Percentiles rank a stretch among this genome's conserved stretches.
These are phyloP conservation scores for Podila clonocystis DNA, from an alignment of 192 early-diverging fungal species.

Conservation along the genomic window DNA sequence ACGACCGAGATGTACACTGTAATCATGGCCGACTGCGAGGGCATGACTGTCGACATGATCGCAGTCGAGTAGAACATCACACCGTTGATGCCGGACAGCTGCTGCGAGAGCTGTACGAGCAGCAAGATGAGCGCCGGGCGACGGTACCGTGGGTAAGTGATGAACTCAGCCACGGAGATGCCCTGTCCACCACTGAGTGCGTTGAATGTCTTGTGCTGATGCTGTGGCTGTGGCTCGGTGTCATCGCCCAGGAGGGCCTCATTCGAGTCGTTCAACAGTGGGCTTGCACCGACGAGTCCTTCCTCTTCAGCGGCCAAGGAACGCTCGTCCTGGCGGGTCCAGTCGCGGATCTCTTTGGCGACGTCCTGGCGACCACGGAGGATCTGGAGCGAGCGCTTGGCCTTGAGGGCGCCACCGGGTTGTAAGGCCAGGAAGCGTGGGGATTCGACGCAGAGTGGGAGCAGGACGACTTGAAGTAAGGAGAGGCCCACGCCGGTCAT, in stretches of 20 bases:
- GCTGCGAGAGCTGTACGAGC: slow-evolving; percentile 82
- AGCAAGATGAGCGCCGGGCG: slow-evolving; percentile 71
- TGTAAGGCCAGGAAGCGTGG: slow-evolving; percentile 73
- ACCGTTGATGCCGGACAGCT: slow-evolving; percentile 91
- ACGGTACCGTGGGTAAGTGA: slow-evolving; percentile 61
- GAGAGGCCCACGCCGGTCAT: slow-evolving; percentile 65
- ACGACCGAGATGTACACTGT: slow-evolving; percentile 83
- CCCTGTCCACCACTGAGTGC: slow-evolving; percentile 15
- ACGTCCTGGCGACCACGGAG: slow-evolving; percentile 65
- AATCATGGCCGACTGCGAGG: slow-evolving; percentile 71
- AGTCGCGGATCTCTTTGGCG: slow-evolving; percentile 61
- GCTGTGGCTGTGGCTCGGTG: not conserved
- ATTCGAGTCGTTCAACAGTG: slow-evolving; percentile 29
- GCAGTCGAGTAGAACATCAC: slow-evolving; percentile 89
- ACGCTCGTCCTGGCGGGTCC: slow-evolving; percentile 54
- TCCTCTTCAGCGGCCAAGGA: slow-evolving; percentile 37
- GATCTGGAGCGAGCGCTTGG: slow-evolving; percentile 61
- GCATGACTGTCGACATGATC: slow-evolving; percentile 71
- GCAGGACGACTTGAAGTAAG: slow-evolving; percentile 69
- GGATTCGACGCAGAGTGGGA: slow-evolving; percentile 84
- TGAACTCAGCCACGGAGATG: slow-evolving; percentile 54
- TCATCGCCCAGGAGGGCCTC: slow-evolving; percentile 16
- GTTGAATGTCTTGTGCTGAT: slow-evolving; percentile 10
- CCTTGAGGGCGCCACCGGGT: slow-evolving; percentile 57
- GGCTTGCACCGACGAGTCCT: slow-evolving; percentile 10